Evolutionary conservation across 805 yeast species (phyloP), one percentile per base, ranked within the genome.

Genomic region (Cyberlindnera lachancei): DNA sequence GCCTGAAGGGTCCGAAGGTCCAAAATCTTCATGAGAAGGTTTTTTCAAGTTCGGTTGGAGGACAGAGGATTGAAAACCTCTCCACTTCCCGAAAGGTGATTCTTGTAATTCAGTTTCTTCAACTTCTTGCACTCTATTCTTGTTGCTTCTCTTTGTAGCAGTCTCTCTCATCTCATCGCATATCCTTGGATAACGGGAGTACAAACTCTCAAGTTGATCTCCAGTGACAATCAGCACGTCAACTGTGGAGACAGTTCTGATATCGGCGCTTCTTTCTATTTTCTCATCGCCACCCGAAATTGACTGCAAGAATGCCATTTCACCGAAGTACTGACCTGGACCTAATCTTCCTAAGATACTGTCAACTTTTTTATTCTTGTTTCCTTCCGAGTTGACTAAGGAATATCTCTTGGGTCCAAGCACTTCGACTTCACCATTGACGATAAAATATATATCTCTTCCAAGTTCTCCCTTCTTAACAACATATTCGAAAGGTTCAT

Each of bases 351-450:
- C 86, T 23, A 75, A 50, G 2, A 68, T 59, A 22, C 57, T 55
- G 32, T 67, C 73, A 14, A 58, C 56, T 21, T 42, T 46, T 18
- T 41, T 39, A 8, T 41, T 45, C 18, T 29, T 36, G 31, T 37
- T 23, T 4, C 40, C 51, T 13, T 35, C 38, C 6, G 48, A 38
- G 6, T 41, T 39, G 3, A 36, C 42, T 15, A 48, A 23, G n/a
- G 53, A 47, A 22, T 40, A 42, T 35, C 54, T 43, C 27, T 58
- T 46, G 3, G 59, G 55, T 29, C 61, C 73, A 7, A 79, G 37
- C 1, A 79, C 84, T 50, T 82, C 88, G 5, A 79, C 83, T 44
- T 74, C 79, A 8, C 92, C 92, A 42, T 61, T 64, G 7, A 76
- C 70, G 17, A 81, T 67, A 46, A 81, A 78, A 50, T 67, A 81